Conservation (phyloP, 2,329 filamentous ascomycete genomes). For the Albifimbria verrucaria region DNA sequence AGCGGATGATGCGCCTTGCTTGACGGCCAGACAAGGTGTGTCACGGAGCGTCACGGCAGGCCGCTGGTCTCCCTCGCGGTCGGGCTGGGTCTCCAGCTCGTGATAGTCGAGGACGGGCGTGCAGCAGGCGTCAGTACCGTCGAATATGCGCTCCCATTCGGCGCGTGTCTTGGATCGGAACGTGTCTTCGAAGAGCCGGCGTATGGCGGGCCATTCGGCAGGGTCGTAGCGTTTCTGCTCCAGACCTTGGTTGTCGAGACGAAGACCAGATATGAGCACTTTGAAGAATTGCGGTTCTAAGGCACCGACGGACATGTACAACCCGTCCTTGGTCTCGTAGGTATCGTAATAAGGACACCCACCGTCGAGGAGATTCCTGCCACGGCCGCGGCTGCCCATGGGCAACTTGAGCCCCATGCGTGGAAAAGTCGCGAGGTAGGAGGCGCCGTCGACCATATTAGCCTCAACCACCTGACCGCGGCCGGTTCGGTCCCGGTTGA, state of each 20-base stretch:
- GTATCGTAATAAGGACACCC: slow-evolving; percentile 87
- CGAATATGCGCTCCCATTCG: slow-evolving; percentile 85
- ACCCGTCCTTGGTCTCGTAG: slow-evolving; percentile 77
- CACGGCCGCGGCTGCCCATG: slow-evolving; percentile 61
- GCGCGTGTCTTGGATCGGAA: slow-evolving; percentile 69
- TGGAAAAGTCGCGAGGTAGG: slow-evolving; percentile 76
- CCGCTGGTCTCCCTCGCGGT: slow-evolving; percentile 65
- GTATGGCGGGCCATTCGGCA: slow-evolving; percentile 65
- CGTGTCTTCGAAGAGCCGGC: slow-evolving; percentile 52
- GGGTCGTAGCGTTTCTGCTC: slow-evolving; percentile 56
- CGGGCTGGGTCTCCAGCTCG: slow-evolving; percentile 58
- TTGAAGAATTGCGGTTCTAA: slow-evolving; percentile 84
- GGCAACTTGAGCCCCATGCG: slow-evolving; percentile 63
- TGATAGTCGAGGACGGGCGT: slow-evolving; percentile 77
- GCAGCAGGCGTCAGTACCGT: slow-evolving; percentile 87
- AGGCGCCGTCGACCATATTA: slow-evolving; percentile 92
- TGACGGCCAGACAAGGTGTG: slow-evolving; percentile 66
- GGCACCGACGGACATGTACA: slow-evolving; percentile 84
- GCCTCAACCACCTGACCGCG: slow-evolving; percentile 86
- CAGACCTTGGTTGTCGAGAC: slow-evolving; percentile 49
- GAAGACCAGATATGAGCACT: slow-evolving; percentile 64
- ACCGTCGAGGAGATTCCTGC: slow-evolving; percentile 76
- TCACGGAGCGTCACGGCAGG: slow-evolving; percentile 65
- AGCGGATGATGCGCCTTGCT: slow-evolving; percentile 37
- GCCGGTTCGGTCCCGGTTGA: slow-evolving; percentile 62